phyloP scores from a whole-genome alignment of 108 stramenopile species.

The Phaeodactylum tricornutum region DNA sequence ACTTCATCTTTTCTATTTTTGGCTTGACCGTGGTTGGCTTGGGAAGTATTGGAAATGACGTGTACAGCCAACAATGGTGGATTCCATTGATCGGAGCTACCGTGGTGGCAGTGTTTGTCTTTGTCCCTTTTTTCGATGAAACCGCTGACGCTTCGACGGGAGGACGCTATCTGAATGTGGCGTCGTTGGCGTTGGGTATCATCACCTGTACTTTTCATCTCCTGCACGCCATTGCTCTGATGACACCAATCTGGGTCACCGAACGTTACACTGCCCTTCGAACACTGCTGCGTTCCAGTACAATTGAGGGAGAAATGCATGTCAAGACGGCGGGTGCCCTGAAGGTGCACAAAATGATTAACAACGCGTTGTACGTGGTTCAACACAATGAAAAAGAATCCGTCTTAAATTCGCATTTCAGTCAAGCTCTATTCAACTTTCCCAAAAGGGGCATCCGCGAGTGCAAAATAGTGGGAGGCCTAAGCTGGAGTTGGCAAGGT shows the following conservation, averaged over 20 bases:
- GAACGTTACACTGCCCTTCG: no score
- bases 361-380: neutral
- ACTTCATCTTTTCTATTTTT: neutral
- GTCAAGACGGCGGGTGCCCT: neutral
- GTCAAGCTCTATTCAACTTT: neutral
- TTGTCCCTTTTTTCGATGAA: neutral
- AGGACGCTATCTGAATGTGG: neutral
- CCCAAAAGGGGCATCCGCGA: neutral
- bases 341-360: neutral
- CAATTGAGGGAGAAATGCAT: neutral
- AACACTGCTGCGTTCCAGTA: neutral
- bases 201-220: conserved; percentile 1
- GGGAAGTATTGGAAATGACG: neutral
- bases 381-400: neutral
- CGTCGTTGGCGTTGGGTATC: neutral
- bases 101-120: neutral
- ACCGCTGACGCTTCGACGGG: neutral
- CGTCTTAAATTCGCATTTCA: neutral
- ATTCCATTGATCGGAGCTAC: neutral
- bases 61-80: neutral
- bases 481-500: neutral
- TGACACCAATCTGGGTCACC: neutral
- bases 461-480: neutral
- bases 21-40: neutral
- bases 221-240: neutral